Base-by-base conservation (phyloP, 2,329 filamentous ascomycete genomes). In the Fusarium pseudocircinatum region DNA sequence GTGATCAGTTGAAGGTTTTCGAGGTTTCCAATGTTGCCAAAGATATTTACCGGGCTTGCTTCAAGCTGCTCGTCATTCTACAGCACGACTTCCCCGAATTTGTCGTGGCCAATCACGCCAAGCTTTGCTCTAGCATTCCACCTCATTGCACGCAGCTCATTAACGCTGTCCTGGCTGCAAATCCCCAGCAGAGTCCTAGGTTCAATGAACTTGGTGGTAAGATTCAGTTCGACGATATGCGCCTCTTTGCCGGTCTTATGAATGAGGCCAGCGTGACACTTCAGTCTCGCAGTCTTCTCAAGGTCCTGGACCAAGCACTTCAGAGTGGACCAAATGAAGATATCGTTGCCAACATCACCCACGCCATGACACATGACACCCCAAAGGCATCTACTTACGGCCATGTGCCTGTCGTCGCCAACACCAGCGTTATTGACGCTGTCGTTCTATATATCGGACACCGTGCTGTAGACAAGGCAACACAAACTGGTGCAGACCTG, bases 1-100 rank as follows among this genome's bases (percentile, higher is more conserved):
- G 93, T 36, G 92, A 96, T 74, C 89, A 96, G 70, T 86, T 97
- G 73, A 96, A 96, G 82, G 88, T 91, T 15, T 84, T 91, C 34
- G 91, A 91, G 65, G 87, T 94, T 22, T 87, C 91, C 7, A 86
- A 90, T 39, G 87, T 93, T 57, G 90, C 92, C 39, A 95, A 94
- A 80, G 94, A 96, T 61, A 90, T 97, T 69, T 98, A 97, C 81
- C 92, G 94, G 69, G 94, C 92, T 14, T 90, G 93, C 4, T 85
- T 97, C 53, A 95, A 97, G 79, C 89, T 98, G 67, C 84, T 98
- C 61, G 85, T 97, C 39, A 89, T 97, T 59, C 85, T 99, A 60
- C 94, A 97, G 75, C 96, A 98, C 79, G 96, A 99, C 81, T 98
- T 94, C 82, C 93, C 96, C 0, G 95, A 98, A 63, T 99, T 97